Percentiles rank a stretch among this genome's conserved stretches.
Conservation (phyloP, 139 green algal genomes). For the Coelastrella sp. region DNA sequence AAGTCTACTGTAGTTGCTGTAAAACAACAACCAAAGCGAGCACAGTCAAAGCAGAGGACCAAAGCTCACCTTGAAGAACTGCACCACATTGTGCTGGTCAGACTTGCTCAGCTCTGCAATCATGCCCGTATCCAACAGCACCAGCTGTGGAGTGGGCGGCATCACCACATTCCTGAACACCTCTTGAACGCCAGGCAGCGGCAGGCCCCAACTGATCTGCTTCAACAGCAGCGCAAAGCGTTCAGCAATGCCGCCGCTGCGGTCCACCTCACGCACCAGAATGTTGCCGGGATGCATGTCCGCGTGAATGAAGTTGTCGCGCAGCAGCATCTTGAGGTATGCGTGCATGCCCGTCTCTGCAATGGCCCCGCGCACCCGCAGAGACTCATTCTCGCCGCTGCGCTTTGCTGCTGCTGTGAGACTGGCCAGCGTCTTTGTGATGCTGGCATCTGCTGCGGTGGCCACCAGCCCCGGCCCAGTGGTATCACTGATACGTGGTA, state of each 20-base stretch:
- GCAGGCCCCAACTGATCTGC: conserved; percentile 36
- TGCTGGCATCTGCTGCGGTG: neutral
- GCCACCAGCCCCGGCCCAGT: neutral
- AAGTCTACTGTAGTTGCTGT: neutral
- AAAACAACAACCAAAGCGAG: neutral
- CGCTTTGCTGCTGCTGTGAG: conserved; percentile 25
- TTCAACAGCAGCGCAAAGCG: conserved; percentile 45
- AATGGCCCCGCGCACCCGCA: conserved; percentile 47
- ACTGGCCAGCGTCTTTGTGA: neutral
- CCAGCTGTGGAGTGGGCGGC: conserved; percentile 54
- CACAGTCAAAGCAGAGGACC: neutral
- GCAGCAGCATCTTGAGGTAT: conserved; percentile 86
- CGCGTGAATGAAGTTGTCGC: conserved; percentile 95
- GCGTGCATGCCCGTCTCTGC: conserved; percentile 66
- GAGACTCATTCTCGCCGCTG: conserved; percentile 37
- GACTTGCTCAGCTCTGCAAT: conserved; percentile 71
- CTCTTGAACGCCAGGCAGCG: conserved; percentile 23
- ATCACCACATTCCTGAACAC: conserved; percentile 44
- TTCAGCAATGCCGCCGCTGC: conserved; percentile 34
- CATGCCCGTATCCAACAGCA: conserved; percentile 87
- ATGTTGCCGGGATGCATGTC: conserved; percentile 93
- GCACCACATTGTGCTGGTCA: conserved; percentile 69
- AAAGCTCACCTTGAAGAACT: conserved; percentile 71
- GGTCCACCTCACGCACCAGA: conserved; percentile 73
- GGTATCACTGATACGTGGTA: neutral